phyloP scores from a whole-genome alignment of 345 rosid genomes.

The Citrus maxima region DNA sequence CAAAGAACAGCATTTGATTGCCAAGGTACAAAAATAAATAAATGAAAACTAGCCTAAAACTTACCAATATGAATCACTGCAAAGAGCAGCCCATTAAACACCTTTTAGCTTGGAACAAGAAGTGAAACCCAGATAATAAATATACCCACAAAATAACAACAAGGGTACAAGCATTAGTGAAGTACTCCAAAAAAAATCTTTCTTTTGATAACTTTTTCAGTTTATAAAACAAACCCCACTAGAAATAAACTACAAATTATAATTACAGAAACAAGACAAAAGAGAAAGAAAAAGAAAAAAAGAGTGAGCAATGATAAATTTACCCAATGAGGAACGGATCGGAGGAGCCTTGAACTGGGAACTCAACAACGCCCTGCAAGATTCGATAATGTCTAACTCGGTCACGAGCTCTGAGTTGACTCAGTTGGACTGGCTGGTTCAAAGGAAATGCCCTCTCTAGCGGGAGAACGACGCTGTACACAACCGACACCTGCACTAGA shows the following conservation, averaged over 20 bases:
- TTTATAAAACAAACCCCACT: not conserved
- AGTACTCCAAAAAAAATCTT: not conserved
- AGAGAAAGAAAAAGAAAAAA: not conserved
- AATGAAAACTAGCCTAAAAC: not conserved
- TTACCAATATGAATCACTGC: conserved; percentile 8
- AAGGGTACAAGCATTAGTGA: not conserved
- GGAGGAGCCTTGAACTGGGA: conserved; percentile 73
- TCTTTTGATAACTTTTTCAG: not conserved
- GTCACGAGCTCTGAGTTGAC: conserved; percentile 64
- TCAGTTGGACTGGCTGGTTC: conserved; percentile 44
- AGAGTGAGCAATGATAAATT: not conserved
- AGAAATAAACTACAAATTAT: not conserved
- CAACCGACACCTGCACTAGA: conserved; percentile 24
- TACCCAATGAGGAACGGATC: conserved; percentile 91
- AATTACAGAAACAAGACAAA: not conserved
- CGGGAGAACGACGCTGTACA: conserved; percentile 43
- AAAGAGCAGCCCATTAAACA: not conserved
- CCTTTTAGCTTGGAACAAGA: not conserved
- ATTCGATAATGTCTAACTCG: conserved; percentile 67
- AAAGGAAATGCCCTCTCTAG: conserved; percentile 70
- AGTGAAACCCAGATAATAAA: not conserved
- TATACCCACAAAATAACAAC: conserved; percentile 1
- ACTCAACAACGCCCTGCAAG: conserved; percentile 58
- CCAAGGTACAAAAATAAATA: not conserved
- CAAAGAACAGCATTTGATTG: not conserved